Base-by-base conservation (phyloP, 148 eudicot genomes). In the Pouteria glomerata region DNA sequence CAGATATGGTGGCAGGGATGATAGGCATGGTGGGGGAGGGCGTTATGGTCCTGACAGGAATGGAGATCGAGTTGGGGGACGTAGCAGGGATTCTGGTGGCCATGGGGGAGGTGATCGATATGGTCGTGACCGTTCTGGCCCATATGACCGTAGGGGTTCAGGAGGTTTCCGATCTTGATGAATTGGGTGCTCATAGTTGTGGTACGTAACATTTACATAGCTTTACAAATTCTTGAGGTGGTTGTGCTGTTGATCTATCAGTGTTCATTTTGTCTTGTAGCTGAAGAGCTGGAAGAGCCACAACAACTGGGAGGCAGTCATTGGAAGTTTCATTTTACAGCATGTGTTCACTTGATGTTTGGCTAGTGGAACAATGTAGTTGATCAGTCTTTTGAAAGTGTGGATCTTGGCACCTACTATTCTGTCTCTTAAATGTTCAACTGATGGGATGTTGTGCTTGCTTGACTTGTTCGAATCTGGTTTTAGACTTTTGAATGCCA, bases 61-160 rank as follows among this genome's bases (percentile, higher is more conserved):
- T 79, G 92, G 92, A 60, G 92, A 88, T 66, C 86, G 93, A 24
- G 75, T 63, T 69, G 77, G 96, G 33, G 93, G 93, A 19, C 84
- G 90, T 39, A 83, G 75, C 73, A 80, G 92, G 73, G 94, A 86
- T 72, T 74, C 83, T 76, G 95, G 92, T 76, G 82, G 97, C 60
- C 81, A 83, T 80, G 95, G 98, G 50, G 88, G 90, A 66, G 75
- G 85, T 57, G 98, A 94, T 31, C 82, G 87, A 48, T 87, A 85
- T 66, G 71, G 76, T 48, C 98, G 98, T 80, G 98, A 94, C 68
- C 97, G 98, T 57, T 79, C 95, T 76, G 98, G 98, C 44, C 98
- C 98, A 7, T 94, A 94, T 71, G 95, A 91, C 19, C 90, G 97
- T 34, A 81, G 89, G 21, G 74, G 80, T 21, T 64, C 83, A 50